These are phyloP conservation scores for Piper longum DNA, from an alignment of 164 flowering plant genomes.

Conservation along the genomic window DNA sequence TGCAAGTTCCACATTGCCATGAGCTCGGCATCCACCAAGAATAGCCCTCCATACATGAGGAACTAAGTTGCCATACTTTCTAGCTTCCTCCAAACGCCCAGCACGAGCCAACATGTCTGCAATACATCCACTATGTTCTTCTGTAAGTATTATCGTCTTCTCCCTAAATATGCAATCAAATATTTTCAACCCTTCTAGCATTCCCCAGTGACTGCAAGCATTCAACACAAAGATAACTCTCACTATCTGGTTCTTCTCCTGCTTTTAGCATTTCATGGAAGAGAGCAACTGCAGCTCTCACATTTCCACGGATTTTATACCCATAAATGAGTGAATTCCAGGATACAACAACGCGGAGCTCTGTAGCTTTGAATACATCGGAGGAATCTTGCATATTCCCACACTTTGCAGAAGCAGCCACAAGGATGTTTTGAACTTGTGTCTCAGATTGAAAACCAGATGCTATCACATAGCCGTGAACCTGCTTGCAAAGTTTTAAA, in stretches of 20 bases:
- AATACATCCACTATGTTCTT: constrained; percentile 25
- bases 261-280: constrained; percentile 18
- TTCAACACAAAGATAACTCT: constrained; percentile 20
- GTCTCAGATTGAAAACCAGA: constrained; percentile 15
- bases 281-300: constrained; percentile 22
- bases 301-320: constrained; percentile 28
- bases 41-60: constrained; percentile 22
- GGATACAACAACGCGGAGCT: constrained; percentile 14
- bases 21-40: constrained; percentile 24
- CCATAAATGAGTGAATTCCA: constrained; percentile 33
- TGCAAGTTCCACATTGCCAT: constrained; percentile 21
- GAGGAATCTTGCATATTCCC: constrained; percentile 15
- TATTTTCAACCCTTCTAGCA: constrained; percentile 24
- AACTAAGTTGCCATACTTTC: constrained; percentile 5
- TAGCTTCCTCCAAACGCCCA: constrained; percentile 24
- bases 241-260: constrained; percentile 17
- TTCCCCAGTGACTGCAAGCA: constrained; percentile 35
- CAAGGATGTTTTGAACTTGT: constrained; percentile 20
- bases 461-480: constrained; percentile 16
- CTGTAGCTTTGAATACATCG: constrained; percentile 19
- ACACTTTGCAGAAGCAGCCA: constrained; percentile 13
- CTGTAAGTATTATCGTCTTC: constrained; percentile 11
- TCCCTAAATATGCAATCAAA: constrained; percentile 21
- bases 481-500: constrained; percentile 24
- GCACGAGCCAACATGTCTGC: constrained; percentile 33